Percentiles rank a stretch among this genome's conserved stretches.
These are phyloP conservation scores for Fusarium globosum DNA, from an alignment of 2,329 filamentous ascomycete species.

Conservation along the genomic window DNA sequence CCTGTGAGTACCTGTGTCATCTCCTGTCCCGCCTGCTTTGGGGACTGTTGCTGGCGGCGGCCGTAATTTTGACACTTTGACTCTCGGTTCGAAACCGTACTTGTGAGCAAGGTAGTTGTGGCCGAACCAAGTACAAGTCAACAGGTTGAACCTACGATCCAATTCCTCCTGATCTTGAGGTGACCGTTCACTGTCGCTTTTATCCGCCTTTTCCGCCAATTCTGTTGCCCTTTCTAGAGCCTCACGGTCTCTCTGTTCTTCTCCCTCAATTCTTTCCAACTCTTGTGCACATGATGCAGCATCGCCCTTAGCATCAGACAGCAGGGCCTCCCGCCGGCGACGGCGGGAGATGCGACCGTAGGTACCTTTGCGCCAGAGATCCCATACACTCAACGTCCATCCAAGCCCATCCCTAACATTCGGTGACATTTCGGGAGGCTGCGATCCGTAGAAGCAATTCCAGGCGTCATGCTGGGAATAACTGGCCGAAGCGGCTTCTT, in stretches of 20 bases:
- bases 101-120: neutral
- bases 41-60: neutral
- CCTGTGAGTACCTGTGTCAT: neutral
- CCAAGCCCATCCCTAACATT: no score
- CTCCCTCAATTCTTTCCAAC: neutral
- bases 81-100: neutral
- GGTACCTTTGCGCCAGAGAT: neutral
- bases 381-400: neutral
- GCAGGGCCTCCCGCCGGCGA: neutral
- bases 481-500: neutral
- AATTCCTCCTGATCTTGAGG: neutral
- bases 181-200: neutral
- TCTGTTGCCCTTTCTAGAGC: neutral
- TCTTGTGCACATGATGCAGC: neutral
- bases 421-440: neutral
- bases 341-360: neutral
- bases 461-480: neutral
- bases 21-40: neutral
- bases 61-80: fast-evolving
- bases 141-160: neutral
- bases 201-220: neutral
- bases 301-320: neutral
- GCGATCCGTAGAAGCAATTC: neutral
- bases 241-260: neutral
- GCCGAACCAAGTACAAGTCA: no score